phyloP scores from a whole-genome alignment of 805 yeast species.

The Candida succiphila region DNA sequence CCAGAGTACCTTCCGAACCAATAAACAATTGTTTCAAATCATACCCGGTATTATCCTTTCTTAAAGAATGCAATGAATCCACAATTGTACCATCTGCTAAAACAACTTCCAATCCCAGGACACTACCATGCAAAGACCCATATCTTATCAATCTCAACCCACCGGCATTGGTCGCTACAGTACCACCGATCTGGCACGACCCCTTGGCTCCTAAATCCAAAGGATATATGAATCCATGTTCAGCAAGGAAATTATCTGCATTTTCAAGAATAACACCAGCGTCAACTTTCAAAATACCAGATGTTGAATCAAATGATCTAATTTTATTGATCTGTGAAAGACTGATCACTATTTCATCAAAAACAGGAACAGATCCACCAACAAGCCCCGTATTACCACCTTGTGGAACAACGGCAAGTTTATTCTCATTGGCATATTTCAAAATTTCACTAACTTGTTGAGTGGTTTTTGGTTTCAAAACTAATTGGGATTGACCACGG shows the following conservation, averaged over 20 bases:
- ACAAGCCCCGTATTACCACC: constrained; percentile 97
- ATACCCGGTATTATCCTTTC: constrained; percentile 94
- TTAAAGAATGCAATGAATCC: constrained; percentile 70
- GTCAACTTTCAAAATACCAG: constrained; percentile 83
- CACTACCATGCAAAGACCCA: constrained; percentile 89
- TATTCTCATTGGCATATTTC: constrained; percentile 68
- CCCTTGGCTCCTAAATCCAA: constrained; percentile 95
- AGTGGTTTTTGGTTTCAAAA: constrained; percentile 73
- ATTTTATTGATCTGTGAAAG: constrained; percentile 64
- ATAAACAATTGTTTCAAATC: constrained; percentile 88
- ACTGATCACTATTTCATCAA: constrained; percentile 79
- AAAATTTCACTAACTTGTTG: constrained; percentile 70
- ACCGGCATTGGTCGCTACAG: constrained; percentile 93
- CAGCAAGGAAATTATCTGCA: constrained; percentile 72
- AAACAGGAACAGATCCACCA: constrained; percentile 89
- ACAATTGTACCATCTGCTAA: constrained; percentile 79
- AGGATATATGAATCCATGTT: constrained; percentile 85
- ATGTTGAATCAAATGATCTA: constrained; percentile 69
- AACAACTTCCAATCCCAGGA: constrained; percentile 88
- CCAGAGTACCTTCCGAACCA: constrained; percentile 91
- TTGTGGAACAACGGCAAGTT: constrained; percentile 85
- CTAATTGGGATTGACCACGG: constrained; percentile 74
- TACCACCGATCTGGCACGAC: constrained; percentile 92
- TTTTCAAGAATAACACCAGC: constrained; percentile 84
- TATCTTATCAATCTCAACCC: constrained; percentile 81